Evolutionary conservation across 2,329 filamentous ascomycete genomes (phyloP), one percentile per base, ranked within the genome.

Genomic region (Diplodia corticola): DNA sequence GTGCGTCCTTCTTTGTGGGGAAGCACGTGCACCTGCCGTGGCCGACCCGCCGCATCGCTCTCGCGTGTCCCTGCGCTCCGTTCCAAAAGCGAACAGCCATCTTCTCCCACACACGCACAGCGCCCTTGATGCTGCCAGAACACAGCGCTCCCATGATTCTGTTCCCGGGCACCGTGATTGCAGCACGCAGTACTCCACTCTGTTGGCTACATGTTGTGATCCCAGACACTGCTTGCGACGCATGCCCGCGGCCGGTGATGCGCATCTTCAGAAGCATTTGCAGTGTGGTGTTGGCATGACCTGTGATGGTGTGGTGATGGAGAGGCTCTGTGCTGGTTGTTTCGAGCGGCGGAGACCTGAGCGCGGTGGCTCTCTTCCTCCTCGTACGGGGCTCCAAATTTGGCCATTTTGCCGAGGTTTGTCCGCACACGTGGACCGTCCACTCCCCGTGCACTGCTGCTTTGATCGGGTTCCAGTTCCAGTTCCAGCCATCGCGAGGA

Each of bases 11-110:
- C 59, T 66, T 60, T 67, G 61, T 68, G 68, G 66, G 68, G 68
- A 68, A 64, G 68, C 64, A 64, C 68, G 67, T 68, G 68, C 64
- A 49, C 68, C 60, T 68, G 66, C 61, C 46, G 26, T 61, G 63
- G 40, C 53, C 51, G 63, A 55, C 51, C 63, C 63, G 49, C 46
- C 60, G 63, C 63, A 65, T 40, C 63, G 63, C 51, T 59, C 64
- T 54, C 63, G 37, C 44, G 57, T 46, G 57, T 49, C 44, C 57
- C 55, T 60, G 57, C 57, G 57, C 57, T 61, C 44, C 57, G 57
- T 49, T 61, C 57, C 57, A 33, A 61, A 61, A 49, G 26, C 57
- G 57, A 61, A 7, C 44, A 49, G 10, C 24, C 57, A 35, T 22
- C 28, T 35, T 28, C 57, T 6, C 28, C 44, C 57, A 49, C 57